Evolutionary conservation across 495 filamentous ascomycete genomes (phyloP).

Genomic region (Diplogelasinospora grovesii): DNA sequence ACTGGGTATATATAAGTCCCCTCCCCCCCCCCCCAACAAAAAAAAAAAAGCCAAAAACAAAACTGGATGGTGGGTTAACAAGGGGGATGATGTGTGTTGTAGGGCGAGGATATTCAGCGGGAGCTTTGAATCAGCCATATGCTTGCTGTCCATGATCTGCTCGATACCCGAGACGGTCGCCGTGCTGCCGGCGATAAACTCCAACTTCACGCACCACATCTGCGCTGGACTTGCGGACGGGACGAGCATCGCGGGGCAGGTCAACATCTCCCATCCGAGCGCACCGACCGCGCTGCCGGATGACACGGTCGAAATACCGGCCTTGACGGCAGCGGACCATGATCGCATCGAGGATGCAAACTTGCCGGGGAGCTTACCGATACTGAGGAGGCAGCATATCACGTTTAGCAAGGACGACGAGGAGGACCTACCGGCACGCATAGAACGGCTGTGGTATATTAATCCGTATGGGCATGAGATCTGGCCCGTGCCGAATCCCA

Average conservation of each 20-base stretch:
- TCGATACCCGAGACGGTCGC: conserved; percentile 65
- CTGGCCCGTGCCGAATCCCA: conserved; percentile 68
- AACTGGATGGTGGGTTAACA: neutral
- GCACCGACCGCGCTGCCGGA: conserved; percentile 44
- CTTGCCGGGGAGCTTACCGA: conserved; percentile 76
- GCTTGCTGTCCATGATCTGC: conserved; percentile 74
- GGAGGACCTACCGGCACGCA: conserved; percentile 67
- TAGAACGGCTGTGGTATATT: conserved; percentile 89
- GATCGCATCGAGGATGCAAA: conserved; percentile 70
- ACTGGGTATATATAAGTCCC: conserved; percentile 44
- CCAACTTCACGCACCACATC: conserved; percentile 91
- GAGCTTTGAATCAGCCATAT: conserved; percentile 75
- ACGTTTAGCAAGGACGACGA: conserved; percentile 61
- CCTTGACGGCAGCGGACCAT: conserved; percentile 18
- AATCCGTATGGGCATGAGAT: conserved; percentile 94
- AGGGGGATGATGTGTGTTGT: too few species aligned
- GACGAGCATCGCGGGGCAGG: conserved; percentile 80
- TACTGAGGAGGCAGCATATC: conserved; percentile 71
- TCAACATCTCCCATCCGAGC: conserved; percentile 83
- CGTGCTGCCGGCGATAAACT: conserved; percentile 86
- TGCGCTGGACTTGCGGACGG: conserved; percentile 72
- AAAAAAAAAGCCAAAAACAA: neutral
- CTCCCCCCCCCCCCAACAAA: conserved; percentile 15
- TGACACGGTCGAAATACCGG: conserved; percentile 24
- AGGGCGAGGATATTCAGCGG: conserved; percentile 74